Evolutionary conservation across 108 stramenopile genomes (phyloP).

Genomic region (Discostella pseudostelligera): DNA sequence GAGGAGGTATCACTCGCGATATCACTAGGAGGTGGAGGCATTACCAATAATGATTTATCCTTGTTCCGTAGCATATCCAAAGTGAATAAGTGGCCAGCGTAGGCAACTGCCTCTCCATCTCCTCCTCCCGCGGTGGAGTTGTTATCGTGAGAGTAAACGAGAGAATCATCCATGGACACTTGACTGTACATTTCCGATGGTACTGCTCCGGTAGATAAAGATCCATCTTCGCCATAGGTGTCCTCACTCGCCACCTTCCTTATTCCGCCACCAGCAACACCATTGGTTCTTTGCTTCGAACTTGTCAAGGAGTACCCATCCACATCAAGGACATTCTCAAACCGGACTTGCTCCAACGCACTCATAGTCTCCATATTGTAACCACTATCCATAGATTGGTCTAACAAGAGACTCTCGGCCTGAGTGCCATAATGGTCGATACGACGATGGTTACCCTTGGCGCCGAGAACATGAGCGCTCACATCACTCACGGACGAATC

Average conservation of each 20-base stretch:
- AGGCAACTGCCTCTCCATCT: background rate
- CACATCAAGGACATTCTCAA: slow-evolving; percentile 32
- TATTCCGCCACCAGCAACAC: background rate
- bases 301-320: slow-evolving; percentile 1
- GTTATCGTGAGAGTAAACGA: slow-evolving; percentile 10
- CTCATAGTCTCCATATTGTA: slow-evolving; percentile 41
- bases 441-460: slow-evolving; percentile 5
- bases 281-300: background rate
- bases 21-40: slow-evolving; percentile 46
- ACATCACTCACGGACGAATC: slow-evolving; percentile 46
- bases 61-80: slow-evolving; percentile 29
- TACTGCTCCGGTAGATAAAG: slow-evolving; percentile 9
- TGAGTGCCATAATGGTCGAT: background rate
- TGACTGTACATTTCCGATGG: slow-evolving; percentile 36
- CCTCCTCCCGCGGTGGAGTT: background rate
- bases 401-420: slow-evolving; percentile 19
- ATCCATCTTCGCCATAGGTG: slow-evolving; percentile 10
- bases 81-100: slow-evolving; percentile 17
- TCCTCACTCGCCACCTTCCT: slow-evolving; percentile 1
- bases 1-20: slow-evolving; percentile 37
- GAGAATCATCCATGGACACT: slow-evolving; percentile 20
- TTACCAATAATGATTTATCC: slow-evolving; percentile 6
- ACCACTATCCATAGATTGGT: slow-evolving; percentile 31
- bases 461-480: slow-evolving; percentile 32
- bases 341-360: slow-evolving; percentile 25